phyloP scores from a whole-genome alignment of 2,329 filamentous ascomycete genomes.

The Xylaria sp. region DNA sequence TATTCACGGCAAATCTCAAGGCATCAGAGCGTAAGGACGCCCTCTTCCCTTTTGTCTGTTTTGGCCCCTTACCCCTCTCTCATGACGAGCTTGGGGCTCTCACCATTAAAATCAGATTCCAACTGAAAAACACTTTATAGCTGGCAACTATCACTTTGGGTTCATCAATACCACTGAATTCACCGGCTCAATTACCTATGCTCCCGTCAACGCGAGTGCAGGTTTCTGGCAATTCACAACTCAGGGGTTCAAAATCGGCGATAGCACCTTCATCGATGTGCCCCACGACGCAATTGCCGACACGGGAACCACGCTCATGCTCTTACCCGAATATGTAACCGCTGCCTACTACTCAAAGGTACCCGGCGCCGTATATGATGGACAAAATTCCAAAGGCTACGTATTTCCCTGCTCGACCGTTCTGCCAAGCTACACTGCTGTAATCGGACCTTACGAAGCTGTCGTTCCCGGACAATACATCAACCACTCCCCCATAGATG shows the following conservation, averaged over 20 bases:
- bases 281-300: conserved; percentile 43
- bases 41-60: neutral
- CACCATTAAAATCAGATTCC: neutral
- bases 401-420: conserved; percentile 48
- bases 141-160: conserved; percentile 36
- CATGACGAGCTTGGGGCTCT: neutral
- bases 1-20: conserved; percentile 50
- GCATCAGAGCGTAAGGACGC: conserved; percentile 32
- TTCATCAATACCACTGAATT: conserved; percentile 53
- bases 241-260: conserved; percentile 49
- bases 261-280: conserved; percentile 8
- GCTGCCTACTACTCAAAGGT: conserved; percentile 55
- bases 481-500: conserved; percentile 42
- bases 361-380: conserved; percentile 40
- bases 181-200: conserved; percentile 53
- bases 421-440: conserved; percentile 38
- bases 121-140: conserved; percentile 11
- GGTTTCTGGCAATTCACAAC: conserved; percentile 62
- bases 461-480: conserved; percentile 35
- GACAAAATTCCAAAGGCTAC: conserved; percentile 46
- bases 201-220: conserved; percentile 47
- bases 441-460: conserved; percentile 26
- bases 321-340: conserved; percentile 48
- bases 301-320: conserved; percentile 61
- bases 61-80: neutral